These are phyloP conservation scores for Saccharomyces hybrid DNA, from an alignment of 1,139 yeast species.

Conservation along the genomic window DNA sequence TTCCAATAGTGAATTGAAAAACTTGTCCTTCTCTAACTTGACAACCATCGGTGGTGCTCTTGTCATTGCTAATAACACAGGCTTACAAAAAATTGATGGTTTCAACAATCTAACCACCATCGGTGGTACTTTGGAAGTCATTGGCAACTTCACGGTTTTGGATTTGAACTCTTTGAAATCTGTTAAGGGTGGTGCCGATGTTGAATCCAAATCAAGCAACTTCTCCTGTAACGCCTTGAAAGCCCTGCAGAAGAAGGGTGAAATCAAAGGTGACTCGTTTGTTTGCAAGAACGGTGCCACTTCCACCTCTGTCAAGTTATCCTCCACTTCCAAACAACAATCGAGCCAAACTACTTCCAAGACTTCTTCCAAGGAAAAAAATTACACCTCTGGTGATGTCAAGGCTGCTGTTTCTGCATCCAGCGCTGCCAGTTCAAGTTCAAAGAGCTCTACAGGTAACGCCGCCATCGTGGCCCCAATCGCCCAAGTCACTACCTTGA, in stretches of 20 bases:
- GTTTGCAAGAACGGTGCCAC: conserved; percentile 68
- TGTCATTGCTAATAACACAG: conserved; percentile 74
- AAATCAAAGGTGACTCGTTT: conserved; percentile 82
- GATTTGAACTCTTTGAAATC: conserved; percentile 60
- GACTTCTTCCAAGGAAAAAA: conserved; percentile 27
- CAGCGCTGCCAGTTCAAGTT: conserved; percentile 3
- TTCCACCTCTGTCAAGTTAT: conserved; percentile 44
- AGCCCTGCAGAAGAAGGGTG: conserved; percentile 59
- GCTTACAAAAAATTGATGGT: conserved; percentile 56
- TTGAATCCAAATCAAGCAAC: conserved; percentile 64
- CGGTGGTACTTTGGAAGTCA: conserved; percentile 79
- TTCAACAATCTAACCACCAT: conserved; percentile 66
- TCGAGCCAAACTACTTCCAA: conserved; percentile 13
- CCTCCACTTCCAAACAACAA: conserved; percentile 29
- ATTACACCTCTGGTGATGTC: conserved; percentile 16
- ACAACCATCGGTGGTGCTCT: conserved; percentile 80
- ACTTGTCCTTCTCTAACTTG: conserved; percentile 62
- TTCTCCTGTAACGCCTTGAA: conserved; percentile 76
- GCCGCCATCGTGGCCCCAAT: conserved; percentile 29
- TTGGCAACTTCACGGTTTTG: conserved; percentile 77
- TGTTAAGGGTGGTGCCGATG: conserved; percentile 86
- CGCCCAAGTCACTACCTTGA: conserved; percentile 43
- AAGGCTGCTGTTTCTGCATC: conserved; percentile 18
- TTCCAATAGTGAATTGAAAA: conserved; percentile 64
- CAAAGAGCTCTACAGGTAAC: conserved; percentile 23